These are phyloP conservation scores for Takakia lepidozioides DNA, from an alignment of 225 moss, liverwort and hornwort species.

Conservation along the genomic window DNA sequence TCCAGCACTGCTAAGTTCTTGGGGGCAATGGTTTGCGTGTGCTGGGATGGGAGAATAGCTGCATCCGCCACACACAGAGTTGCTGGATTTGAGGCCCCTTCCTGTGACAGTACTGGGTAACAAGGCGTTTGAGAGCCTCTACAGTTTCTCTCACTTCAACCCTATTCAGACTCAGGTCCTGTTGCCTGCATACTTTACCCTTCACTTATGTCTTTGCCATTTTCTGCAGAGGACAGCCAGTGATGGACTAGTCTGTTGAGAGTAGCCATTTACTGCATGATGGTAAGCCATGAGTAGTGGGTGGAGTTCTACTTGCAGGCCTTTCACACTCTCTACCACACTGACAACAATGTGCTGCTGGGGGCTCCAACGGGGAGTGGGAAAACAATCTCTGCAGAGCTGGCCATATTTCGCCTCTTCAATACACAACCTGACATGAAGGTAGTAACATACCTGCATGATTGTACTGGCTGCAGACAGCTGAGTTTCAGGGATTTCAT, in stretches of 20 bases:
- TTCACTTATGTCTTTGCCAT: background rate
- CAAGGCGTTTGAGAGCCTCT: constrained; percentile 70
- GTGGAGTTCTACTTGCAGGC: too few relatives aligned
- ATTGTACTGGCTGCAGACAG: too few relatives aligned
- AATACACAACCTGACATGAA: constrained; percentile 94
- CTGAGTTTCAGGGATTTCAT: too few relatives aligned
- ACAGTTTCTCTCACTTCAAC: constrained; percentile 95
- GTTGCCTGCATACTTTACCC: too few relatives aligned
- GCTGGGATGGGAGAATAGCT: constrained; percentile 35
- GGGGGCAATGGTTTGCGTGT: constrained; percentile 1
- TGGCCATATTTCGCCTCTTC: constrained; percentile 87
- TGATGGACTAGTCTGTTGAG: too few relatives aligned
- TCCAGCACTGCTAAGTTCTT: too few relatives aligned
- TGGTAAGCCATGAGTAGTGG: too few relatives aligned
- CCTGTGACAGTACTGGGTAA: constrained; percentile 69
- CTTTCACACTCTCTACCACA: constrained; percentile 92
- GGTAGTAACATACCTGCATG: too few relatives aligned
- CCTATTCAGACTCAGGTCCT: constrained; percentile 98
- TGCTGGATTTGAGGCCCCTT: constrained; percentile 84
- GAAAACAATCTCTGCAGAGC: constrained; percentile 92
- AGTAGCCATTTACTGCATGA: too few relatives aligned
- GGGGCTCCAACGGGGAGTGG: constrained; percentile 99
- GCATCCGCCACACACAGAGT: constrained; percentile 93
- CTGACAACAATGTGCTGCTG: constrained; percentile 84
- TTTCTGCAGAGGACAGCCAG: too few relatives aligned